phyloP scores from a whole-genome alignment of 1,284 basidiomycete species.

The Thecaphora thlaspeos region DNA sequence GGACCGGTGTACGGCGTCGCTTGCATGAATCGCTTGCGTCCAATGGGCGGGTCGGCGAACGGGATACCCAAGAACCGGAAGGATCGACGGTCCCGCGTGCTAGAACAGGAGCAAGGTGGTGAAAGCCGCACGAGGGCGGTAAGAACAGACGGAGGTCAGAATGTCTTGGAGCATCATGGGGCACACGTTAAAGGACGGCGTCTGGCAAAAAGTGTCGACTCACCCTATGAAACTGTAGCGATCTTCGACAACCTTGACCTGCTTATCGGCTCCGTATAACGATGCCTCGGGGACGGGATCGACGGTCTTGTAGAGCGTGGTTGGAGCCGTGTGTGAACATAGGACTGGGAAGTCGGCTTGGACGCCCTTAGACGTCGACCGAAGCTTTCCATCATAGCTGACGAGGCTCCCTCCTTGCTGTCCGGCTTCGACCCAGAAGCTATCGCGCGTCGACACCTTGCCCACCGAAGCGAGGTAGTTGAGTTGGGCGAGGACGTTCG shows the following conservation, averaged over 20 bases:
- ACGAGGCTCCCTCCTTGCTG: too few relatives aligned
- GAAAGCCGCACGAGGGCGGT: too few relatives aligned
- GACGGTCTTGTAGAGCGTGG: too few relatives aligned
- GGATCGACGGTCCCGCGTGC: conserved; percentile 24
- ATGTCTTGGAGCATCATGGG: too few relatives aligned
- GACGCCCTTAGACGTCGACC: too few relatives aligned
- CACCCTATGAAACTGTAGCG: conserved; percentile 25
- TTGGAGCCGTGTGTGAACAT: too few relatives aligned
- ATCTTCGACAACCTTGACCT: conserved; percentile 11
- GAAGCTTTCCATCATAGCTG: too few relatives aligned
- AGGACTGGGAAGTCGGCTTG: too few relatives aligned
- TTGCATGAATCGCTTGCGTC: conserved; percentile 25
- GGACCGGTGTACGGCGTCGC: conserved; percentile 21
- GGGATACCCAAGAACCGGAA: conserved; percentile 31
- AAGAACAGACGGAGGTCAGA: too few relatives aligned
- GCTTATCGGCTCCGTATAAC: conserved; percentile 6
- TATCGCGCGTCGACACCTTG: conserved; percentile 10
- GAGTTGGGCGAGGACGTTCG: conserved; percentile 21
- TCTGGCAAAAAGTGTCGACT: too few relatives aligned
- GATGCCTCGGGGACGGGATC: neutral
- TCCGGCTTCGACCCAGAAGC: conserved; percentile 25
- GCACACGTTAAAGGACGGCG: too few relatives aligned
- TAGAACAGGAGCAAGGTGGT: too few relatives aligned
- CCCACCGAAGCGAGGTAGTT: conserved; percentile 21
- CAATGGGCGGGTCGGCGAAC: conserved; percentile 23